Evolutionary conservation across 306 rosid species (phyloP).

Genomic region (Castanea crenata): DNA sequence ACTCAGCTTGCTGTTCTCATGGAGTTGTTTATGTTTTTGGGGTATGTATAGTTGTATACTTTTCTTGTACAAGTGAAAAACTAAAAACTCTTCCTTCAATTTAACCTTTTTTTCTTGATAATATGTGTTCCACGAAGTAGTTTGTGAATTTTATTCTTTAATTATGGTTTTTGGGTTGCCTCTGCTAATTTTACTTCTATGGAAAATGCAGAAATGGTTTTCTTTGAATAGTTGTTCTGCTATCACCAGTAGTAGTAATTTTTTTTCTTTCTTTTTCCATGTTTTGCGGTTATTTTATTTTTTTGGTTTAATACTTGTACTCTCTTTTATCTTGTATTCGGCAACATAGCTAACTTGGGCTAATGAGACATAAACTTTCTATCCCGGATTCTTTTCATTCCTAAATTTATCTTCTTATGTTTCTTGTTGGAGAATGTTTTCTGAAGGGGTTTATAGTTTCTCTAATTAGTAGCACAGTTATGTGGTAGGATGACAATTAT

Average conservation of each 20-base stretch:
- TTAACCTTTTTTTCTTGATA: neutral
- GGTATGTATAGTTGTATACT: constrained; percentile 50
- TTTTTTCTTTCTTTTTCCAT: constrained; percentile 11
- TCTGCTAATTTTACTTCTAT: constrained; percentile 10
- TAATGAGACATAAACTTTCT: constrained; percentile 50
- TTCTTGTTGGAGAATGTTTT: constrained; percentile 21
- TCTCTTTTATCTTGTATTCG: constrained; percentile 11
- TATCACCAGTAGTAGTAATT: neutral
- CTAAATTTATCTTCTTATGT: constrained; percentile 30
- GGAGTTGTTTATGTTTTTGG: constrained; percentile 81
- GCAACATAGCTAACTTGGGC: constrained; percentile 39
- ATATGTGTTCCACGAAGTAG: neutral
- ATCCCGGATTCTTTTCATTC: constrained; percentile 38
- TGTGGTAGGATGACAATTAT: constrained; percentile 6
- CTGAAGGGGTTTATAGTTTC: constrained; percentile 24
- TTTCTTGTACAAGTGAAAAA: neutral
- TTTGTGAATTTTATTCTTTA: constrained; percentile 13
- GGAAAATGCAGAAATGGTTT: constrained; percentile 12
- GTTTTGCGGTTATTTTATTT: constrained; percentile 23
- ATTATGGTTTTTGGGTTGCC: constrained; percentile 25
- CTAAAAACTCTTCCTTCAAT: neutral
- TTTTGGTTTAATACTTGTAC: neutral
- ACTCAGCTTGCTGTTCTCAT: constrained; percentile 73
- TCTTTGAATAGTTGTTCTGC: constrained; percentile 1
- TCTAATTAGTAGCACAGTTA: constrained; percentile 38